Conservation (phyloP, 2,329 filamentous ascomycete genomes). For the Periconia macrospinosa region DNA sequence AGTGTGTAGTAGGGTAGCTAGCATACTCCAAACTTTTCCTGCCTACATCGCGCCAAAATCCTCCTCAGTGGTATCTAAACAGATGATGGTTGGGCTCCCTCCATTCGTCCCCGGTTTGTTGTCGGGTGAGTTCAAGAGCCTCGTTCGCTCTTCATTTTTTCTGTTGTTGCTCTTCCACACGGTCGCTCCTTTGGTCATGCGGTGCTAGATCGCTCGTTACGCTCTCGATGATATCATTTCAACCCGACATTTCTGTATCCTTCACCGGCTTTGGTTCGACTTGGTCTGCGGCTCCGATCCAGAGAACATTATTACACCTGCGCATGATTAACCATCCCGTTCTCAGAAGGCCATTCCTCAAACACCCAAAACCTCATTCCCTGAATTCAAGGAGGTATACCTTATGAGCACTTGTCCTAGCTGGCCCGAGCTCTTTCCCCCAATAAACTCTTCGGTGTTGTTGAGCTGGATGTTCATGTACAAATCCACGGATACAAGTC, state of each 20-base stretch:
- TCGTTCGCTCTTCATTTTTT: background rate
- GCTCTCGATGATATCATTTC: slow-evolving; percentile 15
- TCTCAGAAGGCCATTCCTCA: background rate
- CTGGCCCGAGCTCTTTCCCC: slow-evolving; percentile 79
- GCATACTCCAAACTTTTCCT: slow-evolving; percentile 4
- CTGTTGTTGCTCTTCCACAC: background rate
- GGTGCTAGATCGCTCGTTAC: background rate
- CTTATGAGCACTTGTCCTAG: slow-evolving; percentile 91
- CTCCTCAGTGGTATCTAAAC: slow-evolving; percentile 17
- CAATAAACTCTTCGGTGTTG: slow-evolving; percentile 88
- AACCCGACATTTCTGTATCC: slow-evolving; percentile 46
- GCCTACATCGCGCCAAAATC: slow-evolving; percentile 8
- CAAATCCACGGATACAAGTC: slow-evolving; percentile 88
- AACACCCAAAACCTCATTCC: background rate
- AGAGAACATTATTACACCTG: slow-evolving; percentile 96
- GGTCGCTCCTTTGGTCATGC: background rate
- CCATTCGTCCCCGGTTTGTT: background rate
- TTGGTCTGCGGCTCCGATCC: slow-evolving; percentile 68
- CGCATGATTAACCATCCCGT: slow-evolving; percentile 7
- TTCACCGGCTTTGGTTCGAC: slow-evolving; percentile 45
- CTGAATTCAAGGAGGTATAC: slow-evolving; percentile 46
- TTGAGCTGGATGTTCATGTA: slow-evolving; percentile 99
- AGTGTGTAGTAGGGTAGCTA: background rate
- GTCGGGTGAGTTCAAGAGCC: background rate
- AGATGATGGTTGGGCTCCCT: slow-evolving; percentile 6